Evolutionary conservation across 2,329 filamentous ascomycete genomes (phyloP), one percentile per base, ranked within the genome.

Genomic region (Cercospora sp.): DNA sequence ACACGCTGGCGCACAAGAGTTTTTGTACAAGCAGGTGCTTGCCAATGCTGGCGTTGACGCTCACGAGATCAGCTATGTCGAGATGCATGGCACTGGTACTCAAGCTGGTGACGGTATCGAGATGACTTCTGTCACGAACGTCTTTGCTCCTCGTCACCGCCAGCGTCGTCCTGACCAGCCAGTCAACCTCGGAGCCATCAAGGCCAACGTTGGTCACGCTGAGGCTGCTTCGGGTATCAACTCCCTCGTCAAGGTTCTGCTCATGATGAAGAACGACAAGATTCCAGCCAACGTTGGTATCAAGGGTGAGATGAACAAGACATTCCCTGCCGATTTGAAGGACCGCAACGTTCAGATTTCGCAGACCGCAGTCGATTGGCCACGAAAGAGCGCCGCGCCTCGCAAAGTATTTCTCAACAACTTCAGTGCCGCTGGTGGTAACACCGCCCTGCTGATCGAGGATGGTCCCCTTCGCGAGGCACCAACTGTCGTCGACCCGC

Each of bases 81-180:
- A 96, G 80, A 93, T 95, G 89, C 92, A 97, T 78, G 93, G 91
- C 13, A 97, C 93, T 2, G 93, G 93, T 34, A 97, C 92, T 0
- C 91, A 95, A 78, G 92, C 91, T 34, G 93, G 91, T 69, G 93
- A 97, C 75, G 89, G 88, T 7, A 90, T 88, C 3, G 93, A 97
- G 78, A 94, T 94, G 90, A 84, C 88, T 0, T 93, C 90, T 0
- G 90, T 96, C 60, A 88, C 89, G 24, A 83, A 86, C 60, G 82
- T 86, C 21, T 90, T 90, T 72, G 88, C 87, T 55, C 84, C 86
- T 24, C 81, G 82, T 64, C 79, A 84, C 71, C 80, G 82, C 51
- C 82, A 84, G 74, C 83, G 84, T 61, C 79, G 77, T 37, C 80
- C 83, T 9, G 82, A 85, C 9, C 77, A 85, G 77, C 80, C 83